Evolutionary conservation across 306 rosid species (phyloP), one percentile per base, ranked within the genome.

Genomic region (Comarum palustre): DNA sequence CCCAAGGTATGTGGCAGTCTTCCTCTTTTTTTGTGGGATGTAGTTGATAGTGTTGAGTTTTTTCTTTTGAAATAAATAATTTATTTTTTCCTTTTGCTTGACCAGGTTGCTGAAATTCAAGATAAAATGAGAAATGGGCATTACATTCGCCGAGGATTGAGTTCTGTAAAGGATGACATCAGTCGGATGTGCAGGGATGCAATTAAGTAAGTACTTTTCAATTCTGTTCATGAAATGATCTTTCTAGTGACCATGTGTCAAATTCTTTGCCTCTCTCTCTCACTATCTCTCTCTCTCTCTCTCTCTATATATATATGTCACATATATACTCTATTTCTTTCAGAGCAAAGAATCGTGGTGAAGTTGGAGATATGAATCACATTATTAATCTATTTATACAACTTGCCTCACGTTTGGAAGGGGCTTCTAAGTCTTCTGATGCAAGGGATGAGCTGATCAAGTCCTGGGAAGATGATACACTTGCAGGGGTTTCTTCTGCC

Each of bases 141-240:
- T 81, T 95, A 95, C 80, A 83, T 89, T 75, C 84, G 92, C 58
- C 99, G 84, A 47, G 99, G 99, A 52, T 84, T 95, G 82, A 77
- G 89, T 73, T 90, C 86, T 76, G 90, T 95, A 80, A 95, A 92
- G 86, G 96, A 87, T 29, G 99, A 95, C 80, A 91, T 95, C 69
- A 86, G 89, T 75, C 84, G 99, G 84, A 91, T 95, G 90, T 95
- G 99, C 77, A 92, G 96, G 73, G 97, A 95, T 80, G 99, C 99
- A 66, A 87, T 90, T 69, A 95, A 95, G 99, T 95, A 86, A 75
- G 92, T 62, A 78, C 27, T 79, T 36, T 72, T 57, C 52, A 65
- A 51, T n/a, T 54, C 4, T 59, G 13, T 50, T 0, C 20, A 17
- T 62, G 25, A 62, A 32, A 45, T 34, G 67, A 62, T n/a, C 32